Evolutionary conservation across 441 rosid species (phyloP).

Genomic region (Theobroma grandiflorum): DNA sequence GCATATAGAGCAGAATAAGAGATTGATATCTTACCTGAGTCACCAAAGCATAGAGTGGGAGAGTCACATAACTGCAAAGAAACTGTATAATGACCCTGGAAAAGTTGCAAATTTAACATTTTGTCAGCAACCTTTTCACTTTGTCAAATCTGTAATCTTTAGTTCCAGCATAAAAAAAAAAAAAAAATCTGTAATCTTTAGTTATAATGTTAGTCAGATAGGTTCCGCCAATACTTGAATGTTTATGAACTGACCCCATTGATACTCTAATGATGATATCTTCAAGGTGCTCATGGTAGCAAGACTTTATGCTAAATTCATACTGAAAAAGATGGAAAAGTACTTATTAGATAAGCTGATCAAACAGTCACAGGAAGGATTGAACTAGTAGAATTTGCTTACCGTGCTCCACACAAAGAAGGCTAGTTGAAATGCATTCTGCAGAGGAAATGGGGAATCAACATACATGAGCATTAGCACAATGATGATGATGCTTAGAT

Average conservation of each 20-base stretch:
- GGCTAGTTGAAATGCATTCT: constrained; percentile 93
- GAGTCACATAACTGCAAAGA: constrained; percentile 90
- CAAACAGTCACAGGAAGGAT: background rate
- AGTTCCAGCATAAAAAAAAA: no score
- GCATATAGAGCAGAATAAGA: background rate
- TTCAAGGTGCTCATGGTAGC: constrained; percentile 65
- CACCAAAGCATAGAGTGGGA: constrained; percentile 92
- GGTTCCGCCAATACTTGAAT: background rate
- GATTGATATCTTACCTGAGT: constrained; percentile 65
- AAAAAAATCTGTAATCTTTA: background rate
- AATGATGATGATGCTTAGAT: background rate
- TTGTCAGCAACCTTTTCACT: background rate
- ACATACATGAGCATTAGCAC: background rate
- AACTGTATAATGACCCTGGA: constrained; percentile 81
- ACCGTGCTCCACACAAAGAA: constrained; percentile 83
- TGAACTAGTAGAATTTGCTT: constrained; percentile 32
- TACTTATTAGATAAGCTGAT: background rate
- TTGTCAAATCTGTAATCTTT: background rate
- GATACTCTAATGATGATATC: constrained; percentile 71
- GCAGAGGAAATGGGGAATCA: constrained; percentile 22
- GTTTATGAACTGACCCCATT: constrained; percentile 70
- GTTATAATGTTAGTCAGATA: no score
- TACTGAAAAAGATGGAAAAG: constrained; percentile 54
- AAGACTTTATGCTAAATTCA: constrained; percentile 50
- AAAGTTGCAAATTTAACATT: constrained; percentile 11